Evolutionary conservation across 2,329 filamentous ascomycete species (phyloP).

Genomic region (Aspergillus latus): DNA sequence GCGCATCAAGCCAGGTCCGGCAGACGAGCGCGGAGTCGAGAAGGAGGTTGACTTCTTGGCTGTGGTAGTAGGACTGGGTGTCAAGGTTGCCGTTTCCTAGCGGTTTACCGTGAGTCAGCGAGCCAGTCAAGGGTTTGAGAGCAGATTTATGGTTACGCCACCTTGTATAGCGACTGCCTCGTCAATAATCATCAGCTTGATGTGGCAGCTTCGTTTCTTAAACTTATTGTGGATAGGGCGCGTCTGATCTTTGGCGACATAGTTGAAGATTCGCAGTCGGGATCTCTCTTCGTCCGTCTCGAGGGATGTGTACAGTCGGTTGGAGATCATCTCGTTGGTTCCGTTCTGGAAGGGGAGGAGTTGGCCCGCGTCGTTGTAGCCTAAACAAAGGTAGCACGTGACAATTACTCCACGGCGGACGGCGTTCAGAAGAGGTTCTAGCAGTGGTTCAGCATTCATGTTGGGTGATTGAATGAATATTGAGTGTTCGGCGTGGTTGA

Average conservation of each 20-base stretch:
- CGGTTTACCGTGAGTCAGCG: neutral
- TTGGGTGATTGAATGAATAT: conserved; percentile 81
- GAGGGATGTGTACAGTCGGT: conserved; percentile 58
- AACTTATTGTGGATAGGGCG: conserved; percentile 64
- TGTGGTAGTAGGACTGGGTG: conserved; percentile 76
- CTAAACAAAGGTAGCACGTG: conserved; percentile 70
- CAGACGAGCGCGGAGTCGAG: conserved; percentile 66
- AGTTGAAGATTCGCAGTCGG: conserved; percentile 64
- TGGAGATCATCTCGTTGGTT: conserved; percentile 69
- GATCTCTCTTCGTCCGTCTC: conserved; percentile 51
- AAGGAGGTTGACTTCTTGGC: conserved; percentile 75
- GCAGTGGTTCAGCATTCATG: conserved; percentile 68
- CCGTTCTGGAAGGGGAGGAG: conserved; percentile 73
- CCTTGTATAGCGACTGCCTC: conserved; percentile 66
- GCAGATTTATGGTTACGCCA: conserved; percentile 1
- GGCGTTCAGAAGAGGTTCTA: conserved; percentile 64
- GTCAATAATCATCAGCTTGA: conserved; percentile 76
- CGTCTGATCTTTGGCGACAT: conserved; percentile 72
- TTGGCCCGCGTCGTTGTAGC: conserved; percentile 77
- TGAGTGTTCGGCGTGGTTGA: conserved; percentile 61
- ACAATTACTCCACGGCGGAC: conserved; percentile 67
- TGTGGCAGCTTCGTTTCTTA: conserved; percentile 69
- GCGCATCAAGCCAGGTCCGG: conserved; percentile 59
- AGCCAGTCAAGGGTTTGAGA: neutral
- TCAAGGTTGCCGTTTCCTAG: conserved; percentile 72